Conservation (phyloP, 108 stramenopile species). For the Nitzschia sp. region DNA sequence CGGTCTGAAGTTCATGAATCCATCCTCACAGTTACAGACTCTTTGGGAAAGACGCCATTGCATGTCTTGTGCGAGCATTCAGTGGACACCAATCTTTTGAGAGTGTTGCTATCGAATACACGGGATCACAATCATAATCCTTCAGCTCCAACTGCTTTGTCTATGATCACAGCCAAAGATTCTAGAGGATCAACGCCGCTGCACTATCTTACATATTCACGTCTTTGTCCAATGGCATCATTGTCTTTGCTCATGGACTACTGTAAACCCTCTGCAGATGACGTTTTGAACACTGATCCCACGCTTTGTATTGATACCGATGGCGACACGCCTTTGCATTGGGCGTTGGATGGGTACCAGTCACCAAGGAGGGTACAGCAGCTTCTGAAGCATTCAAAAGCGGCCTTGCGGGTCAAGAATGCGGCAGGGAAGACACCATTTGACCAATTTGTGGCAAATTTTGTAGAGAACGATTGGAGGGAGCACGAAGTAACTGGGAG, state of each 20-base stretch:
- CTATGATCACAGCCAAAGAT: conserved; percentile 27
- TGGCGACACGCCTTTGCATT: conserved; percentile 38
- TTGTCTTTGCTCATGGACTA: conserved; percentile 32
- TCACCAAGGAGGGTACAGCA: conserved; percentile 23
- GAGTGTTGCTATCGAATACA: conserved; percentile 18
- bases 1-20: conserved; percentile 19
- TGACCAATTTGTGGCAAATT: conserved; percentile 26
- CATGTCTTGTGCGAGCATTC: conserved; percentile 34
- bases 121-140: conserved; percentile 14
- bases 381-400: conserved; percentile 15
- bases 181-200: conserved; percentile 28
- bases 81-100: conserved; percentile 16
- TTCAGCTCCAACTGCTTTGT: conserved; percentile 20
- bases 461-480: conserved; percentile 17
- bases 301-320: conserved; percentile 20
- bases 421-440: conserved; percentile 18
- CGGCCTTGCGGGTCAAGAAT: conserved; percentile 14
- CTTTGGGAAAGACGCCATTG: conserved; percentile 25
- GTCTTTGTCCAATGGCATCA: conserved; percentile 28
- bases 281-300: conserved; percentile 15
- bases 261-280: conserved; percentile 19
- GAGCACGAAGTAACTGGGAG: conserved; percentile 22
- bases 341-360: conserved; percentile 32
- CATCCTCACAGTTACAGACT: conserved; percentile 26
- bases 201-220: conserved; percentile 38